A percentile compares a stretch with the other conserved stretches of the same genome.
phyloP scores from a whole-genome alignment of 225 moss, liverwort and hornwort species.

The Polytrichum formosum region DNA sequence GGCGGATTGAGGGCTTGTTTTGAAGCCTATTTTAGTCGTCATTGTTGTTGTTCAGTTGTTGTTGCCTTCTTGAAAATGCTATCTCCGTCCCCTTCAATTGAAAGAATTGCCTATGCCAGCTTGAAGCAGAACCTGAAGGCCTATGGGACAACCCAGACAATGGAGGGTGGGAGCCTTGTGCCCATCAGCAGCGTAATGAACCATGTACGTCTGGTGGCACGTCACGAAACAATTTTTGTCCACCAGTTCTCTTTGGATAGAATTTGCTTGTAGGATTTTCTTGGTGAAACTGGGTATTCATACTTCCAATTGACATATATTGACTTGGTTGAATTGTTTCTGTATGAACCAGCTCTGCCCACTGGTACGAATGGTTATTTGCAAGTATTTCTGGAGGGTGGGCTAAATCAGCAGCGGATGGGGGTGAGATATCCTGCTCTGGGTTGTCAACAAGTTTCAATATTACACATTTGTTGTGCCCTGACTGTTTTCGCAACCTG shows the following conservation, averaged over 20 bases:
- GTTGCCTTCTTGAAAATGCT: too few relatives aligned
- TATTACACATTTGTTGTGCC: too few relatives aligned
- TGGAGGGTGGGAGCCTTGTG: slow-evolving; percentile 73
- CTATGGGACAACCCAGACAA: slow-evolving; percentile 71
- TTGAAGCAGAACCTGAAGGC: slow-evolving; percentile 55
- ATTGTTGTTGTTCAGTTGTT: not conserved
- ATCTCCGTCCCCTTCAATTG: too few relatives aligned
- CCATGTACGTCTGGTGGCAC: slow-evolving; percentile 22
- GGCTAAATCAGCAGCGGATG: slow-evolving; percentile 98
- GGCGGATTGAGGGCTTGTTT: not conserved
- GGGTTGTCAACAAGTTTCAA: not conserved
- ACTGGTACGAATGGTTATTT: slow-evolving; percentile 63
- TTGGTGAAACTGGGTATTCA: not conserved
- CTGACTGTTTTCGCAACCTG: too few relatives aligned
- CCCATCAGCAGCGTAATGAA: slow-evolving; percentile 22
- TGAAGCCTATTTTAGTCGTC: not conserved
- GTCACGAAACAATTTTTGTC: not conserved
- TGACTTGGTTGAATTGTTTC: slow-evolving; percentile 6
- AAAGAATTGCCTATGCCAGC: slow-evolving; percentile 25
- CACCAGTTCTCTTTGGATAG: not conserved
- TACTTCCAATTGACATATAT: not conserved
- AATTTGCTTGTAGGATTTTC: not conserved
- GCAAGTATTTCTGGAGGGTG: slow-evolving; percentile 96
- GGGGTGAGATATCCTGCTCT: slow-evolving; percentile 52
- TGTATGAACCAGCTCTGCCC: slow-evolving; percentile 56